These are phyloP conservation scores for Phytophthora ohioensis DNA, from an alignment of 352 stramenopile species.

Conservation along the genomic window DNA sequence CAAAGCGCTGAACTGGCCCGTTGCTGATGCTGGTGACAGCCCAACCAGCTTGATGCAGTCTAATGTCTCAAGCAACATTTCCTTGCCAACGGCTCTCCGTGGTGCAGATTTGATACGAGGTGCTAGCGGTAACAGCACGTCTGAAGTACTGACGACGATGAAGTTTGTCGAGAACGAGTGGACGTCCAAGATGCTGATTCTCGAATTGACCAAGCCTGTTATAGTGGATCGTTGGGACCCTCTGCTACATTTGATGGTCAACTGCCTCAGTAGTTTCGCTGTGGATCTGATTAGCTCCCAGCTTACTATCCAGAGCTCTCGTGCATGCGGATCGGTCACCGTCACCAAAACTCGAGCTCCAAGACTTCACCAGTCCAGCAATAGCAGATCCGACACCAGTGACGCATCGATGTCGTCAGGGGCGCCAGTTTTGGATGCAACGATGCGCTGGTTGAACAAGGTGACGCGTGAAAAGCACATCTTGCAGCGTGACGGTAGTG, in stretches of 20 bases:
- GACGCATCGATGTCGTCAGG: slow-evolving; percentile 23
- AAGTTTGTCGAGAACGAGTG: slow-evolving; percentile 78
- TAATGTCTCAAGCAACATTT: background rate
- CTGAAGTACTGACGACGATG: slow-evolving; percentile 71
- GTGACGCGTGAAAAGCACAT: slow-evolving; percentile 68
- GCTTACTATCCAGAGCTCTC: slow-evolving; percentile 57
- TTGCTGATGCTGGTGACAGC: background rate
- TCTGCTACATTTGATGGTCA: slow-evolving; percentile 72
- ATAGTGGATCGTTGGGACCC: slow-evolving; percentile 64
- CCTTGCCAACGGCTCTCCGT: slow-evolving; percentile 5
- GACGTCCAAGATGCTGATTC: slow-evolving; percentile 75
- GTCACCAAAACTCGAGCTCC: slow-evolving; percentile 42
- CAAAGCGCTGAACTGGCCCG: background rate
- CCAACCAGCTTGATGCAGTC: background rate
- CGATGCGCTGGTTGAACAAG: slow-evolving; percentile 67
- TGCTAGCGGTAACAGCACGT: slow-evolving; percentile 41
- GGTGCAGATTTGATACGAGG: background rate
- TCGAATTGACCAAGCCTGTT: slow-evolving; percentile 79
- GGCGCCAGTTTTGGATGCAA: slow-evolving; percentile 1
- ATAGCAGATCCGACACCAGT: slow-evolving; percentile 8
- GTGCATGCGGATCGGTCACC: slow-evolving; percentile 29
- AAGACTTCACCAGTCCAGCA: slow-evolving; percentile 1
- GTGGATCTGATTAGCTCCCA: slow-evolving; percentile 70
- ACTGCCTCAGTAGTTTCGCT: slow-evolving; percentile 75
- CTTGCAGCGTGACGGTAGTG: slow-evolving; percentile 64